Evolutionary conservation across 2,329 filamentous ascomycete species (phyloP), one percentile per base, ranked within the genome.

Genomic region (Geosmithia morbida): DNA sequence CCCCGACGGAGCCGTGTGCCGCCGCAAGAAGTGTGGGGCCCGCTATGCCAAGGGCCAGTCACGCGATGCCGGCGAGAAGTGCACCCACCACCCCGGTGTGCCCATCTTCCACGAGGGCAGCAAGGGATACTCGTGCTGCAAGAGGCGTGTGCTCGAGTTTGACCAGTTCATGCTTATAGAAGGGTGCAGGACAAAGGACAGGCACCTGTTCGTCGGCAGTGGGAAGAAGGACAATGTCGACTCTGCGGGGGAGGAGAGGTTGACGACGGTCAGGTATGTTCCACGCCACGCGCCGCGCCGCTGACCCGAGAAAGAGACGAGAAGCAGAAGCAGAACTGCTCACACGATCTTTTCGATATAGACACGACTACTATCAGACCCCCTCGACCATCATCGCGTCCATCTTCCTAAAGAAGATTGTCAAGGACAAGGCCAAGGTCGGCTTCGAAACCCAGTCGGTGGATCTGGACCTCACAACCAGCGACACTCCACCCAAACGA

Each of bases 81-180:
- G 92, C 61, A 74, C 86, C 44, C 83, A 94, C 59, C 92, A 98
- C 65, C 89, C 92, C 0, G 92, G 92, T 4, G 79, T 76, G 19
- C 87, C 92, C 20, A 83, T 98, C 54, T 98, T 98, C 68, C 92
- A 98, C 63, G 92, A 98, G 69, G 92, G 92, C 37, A 94, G 87
- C 68, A 98, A 98, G 70, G 92, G 92, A 1, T 98, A 92, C 74
- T 88, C 81, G 50, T 98, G 92, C 71, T 98, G 92, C 69, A 97
- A 97, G 76, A 75, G 87, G 57, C 77, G 88, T 39, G 92, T 98
- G 49, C 69, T 98, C 50, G 92, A 98, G 61, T 98, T 98, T 64
- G 89, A 98, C 62, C 84, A 97, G 65, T 98, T 98, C 66, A 81
- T 98, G 81, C 92, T 86, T 66, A 90, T 98, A 50, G 81, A 85